A percentile compares a stretch with the other conserved stretches of the same genome.
Conservation (phyloP, 441 rosid species). For the Metrosideros polymorpha region DNA sequence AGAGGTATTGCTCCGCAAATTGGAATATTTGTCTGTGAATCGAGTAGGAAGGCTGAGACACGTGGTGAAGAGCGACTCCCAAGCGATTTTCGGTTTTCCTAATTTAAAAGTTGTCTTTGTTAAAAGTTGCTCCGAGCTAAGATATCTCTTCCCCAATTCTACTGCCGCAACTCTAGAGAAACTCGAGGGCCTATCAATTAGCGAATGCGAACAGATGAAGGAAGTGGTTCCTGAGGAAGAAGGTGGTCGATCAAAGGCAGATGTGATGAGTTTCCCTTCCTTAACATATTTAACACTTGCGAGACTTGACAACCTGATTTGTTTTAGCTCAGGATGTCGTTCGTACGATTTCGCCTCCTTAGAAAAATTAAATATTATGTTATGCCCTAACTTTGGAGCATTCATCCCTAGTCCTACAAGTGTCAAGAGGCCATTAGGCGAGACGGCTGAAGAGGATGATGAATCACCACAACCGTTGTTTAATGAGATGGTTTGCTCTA, state of each 20-base stretch:
- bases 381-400: not conserved
- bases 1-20: not conserved
- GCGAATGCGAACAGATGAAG: not conserved
- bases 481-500: not conserved
- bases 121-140: not conserved
- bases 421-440: not conserved
- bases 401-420: not conserved
- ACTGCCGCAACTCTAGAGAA: not conserved
- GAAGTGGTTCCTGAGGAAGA: not conserved
- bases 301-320: not conserved
- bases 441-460: rapidly evolving
- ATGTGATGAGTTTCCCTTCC: not conserved
- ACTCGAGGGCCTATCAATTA: rapidly evolving
- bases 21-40: not conserved
- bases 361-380: rapidly evolving
- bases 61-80: not conserved
- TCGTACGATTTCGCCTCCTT: not conserved
- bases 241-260: not conserved
- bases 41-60: not conserved
- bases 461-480: not conserved
- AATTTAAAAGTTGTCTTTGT: rapidly evolving
- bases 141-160: not conserved
- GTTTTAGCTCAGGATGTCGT: not conserved
- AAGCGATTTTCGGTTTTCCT: not conserved
- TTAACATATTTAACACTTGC: not conserved